These are phyloP conservation scores for Pichia sp. DNA, from an alignment of 1,139 yeast species.

Conservation along the genomic window DNA sequence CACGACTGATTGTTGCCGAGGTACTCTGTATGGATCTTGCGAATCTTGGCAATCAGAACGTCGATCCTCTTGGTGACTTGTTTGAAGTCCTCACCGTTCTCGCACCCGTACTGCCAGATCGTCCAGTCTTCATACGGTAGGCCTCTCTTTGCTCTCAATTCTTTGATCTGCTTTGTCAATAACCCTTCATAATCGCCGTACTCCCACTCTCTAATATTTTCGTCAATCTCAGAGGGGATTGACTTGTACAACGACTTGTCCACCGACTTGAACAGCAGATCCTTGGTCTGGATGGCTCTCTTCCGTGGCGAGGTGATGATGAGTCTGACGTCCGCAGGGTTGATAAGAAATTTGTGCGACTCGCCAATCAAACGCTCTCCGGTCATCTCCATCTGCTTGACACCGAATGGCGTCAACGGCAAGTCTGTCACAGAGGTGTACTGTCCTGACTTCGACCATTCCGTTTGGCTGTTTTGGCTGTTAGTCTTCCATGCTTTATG, in stretches of 20 bases:
- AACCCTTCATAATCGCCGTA: conserved; percentile 94
- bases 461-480: conserved; percentile 62
- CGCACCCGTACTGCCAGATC: conserved; percentile 93
- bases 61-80: conserved; percentile 72
- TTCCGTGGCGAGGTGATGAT: conserved; percentile 75
- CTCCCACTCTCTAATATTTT: conserved; percentile 87
- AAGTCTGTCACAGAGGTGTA: conserved; percentile 84
- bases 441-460: conserved; percentile 92
- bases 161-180: conserved; percentile 60
- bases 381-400: conserved; percentile 66
- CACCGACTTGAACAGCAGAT: conserved; percentile 41
- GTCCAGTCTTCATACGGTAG: conserved; percentile 62
- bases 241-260: background rate
- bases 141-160: conserved; percentile 58
- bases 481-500: background rate
- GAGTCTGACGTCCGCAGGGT: conserved; percentile 58
- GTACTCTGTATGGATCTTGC: conserved; percentile 58
- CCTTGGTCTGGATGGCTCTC: conserved; percentile 73
- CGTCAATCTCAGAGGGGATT: conserved; percentile 48
- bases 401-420: conserved; percentile 74
- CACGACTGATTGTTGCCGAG: conserved; percentile 51
- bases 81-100: conserved; percentile 70
- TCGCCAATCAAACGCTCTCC: conserved; percentile 67
- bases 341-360: conserved; percentile 50
- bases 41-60: conserved; percentile 58